Evolutionary conservation across 2,329 filamentous ascomycete species (phyloP), one percentile per base, ranked within the genome.

Genomic region (Fusarium mangiferae): DNA sequence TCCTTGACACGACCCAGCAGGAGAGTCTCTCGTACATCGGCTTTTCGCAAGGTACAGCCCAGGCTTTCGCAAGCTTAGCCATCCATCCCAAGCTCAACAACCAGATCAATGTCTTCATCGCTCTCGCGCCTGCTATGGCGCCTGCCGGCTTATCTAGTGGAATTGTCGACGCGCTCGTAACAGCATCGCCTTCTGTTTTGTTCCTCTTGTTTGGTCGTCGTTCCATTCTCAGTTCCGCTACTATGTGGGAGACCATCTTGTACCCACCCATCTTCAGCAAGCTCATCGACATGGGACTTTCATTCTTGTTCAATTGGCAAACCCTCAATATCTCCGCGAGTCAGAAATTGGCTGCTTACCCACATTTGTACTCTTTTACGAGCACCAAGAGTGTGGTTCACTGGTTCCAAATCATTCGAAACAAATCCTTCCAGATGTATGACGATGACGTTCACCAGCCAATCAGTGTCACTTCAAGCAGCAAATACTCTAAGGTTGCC

Each of bases 371-470:
- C 85, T 98, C 95, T 1, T 98, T 96, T 81, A 98, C 96, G 1
- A 97, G 94, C 81, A 98, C 95, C 65, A 99, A 99, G 84, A 95
- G 92, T 26, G 95, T 99, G 14, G 96, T 99, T 1, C 96, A 99
- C 81, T 99, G 96, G 96, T 99, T 99, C 82, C 96, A 99, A 81
- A 98, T 99, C 80, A 99, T 99, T 78, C 92, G 96, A 74, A 98
- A 96, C 78, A 94, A 94, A 78, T 95, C 91, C 33, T 98, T 99
- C 82, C 96, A 99, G 82, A 98, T 99, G 94, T 98, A 95, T 82
- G 96, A 99, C 80, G 96, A 99, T 80, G 96, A 98, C 78, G 89
- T 96, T 2, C 93, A 95, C 65, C 92, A 92, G 35, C 92, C 92
- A 0, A 86, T 97, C 68, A 90, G 91, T 61, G 85, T 95, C 42